Conservation (phyloP, 78 protist genomes). For the Cavenderia fasciculata region DNA sequence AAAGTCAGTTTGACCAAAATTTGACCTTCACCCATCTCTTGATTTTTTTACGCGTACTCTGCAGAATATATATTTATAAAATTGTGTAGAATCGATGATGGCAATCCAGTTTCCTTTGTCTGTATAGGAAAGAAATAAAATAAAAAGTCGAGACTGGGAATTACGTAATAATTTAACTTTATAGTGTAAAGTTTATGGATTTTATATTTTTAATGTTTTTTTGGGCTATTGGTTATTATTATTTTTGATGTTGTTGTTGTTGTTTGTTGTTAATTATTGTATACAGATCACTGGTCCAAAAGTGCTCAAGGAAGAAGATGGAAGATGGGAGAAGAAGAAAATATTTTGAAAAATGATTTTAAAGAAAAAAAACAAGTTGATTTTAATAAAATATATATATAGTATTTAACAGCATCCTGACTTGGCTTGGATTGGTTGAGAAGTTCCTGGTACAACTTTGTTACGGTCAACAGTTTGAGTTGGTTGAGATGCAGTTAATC, state of each 20-base stretch:
- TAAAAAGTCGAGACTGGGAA: background rate
- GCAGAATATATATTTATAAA: no score
- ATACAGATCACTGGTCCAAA: background rate
- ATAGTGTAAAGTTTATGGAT: no score
- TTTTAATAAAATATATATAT: background rate
- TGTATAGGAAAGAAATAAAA: no score
- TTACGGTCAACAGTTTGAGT: background rate
- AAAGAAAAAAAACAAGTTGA: background rate
- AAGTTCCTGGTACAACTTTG: conserved; percentile 66
- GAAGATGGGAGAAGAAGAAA: background rate
- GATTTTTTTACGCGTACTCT: no score
- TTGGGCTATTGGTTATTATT: no score
- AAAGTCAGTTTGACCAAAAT: no score
- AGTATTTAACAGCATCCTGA: conserved; percentile 50
- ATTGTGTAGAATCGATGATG: no score
- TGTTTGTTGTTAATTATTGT: background rate
- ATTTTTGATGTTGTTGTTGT: background rate
- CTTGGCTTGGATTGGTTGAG: conserved; percentile 66
- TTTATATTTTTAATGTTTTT: no score
- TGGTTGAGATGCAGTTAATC: conserved; percentile 79
- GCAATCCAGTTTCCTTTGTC: no score
- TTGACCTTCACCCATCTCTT: no score
- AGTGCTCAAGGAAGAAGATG: background rate
- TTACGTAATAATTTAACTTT: no score
- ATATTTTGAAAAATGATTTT: background rate